Evolutionary conservation across 1,139 yeast species (phyloP).

Genomic region (Kurtzmaniella natalensis): DNA sequence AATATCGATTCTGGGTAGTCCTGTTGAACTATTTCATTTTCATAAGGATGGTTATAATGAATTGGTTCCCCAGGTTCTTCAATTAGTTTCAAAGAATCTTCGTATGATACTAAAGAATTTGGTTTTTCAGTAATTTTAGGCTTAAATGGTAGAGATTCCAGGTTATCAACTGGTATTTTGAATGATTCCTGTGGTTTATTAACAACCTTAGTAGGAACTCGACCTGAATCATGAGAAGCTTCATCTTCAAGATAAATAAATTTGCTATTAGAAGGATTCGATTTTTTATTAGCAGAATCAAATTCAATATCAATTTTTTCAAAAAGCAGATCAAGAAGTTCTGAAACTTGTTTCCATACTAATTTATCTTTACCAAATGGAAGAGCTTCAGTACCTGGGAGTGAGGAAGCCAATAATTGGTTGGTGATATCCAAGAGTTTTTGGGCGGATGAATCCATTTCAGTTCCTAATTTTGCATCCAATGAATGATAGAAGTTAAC

Average conservation of each 20-base stretch:
- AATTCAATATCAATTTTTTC: slow-evolving; percentile 68
- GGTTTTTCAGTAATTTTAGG: slow-evolving; percentile 75
- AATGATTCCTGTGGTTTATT: slow-evolving; percentile 74
- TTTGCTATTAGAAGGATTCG: slow-evolving; percentile 15
- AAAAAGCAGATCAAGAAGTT: slow-evolving; percentile 62
- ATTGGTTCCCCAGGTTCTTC: slow-evolving; percentile 41
- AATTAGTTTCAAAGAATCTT: slow-evolving; percentile 41
- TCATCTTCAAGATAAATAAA: slow-evolving; percentile 51
- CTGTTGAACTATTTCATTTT: slow-evolving; percentile 64
- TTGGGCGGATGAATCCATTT: slow-evolving; percentile 40
- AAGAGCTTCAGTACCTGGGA: slow-evolving; percentile 29
- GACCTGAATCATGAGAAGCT: slow-evolving; percentile 12
- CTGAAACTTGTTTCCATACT: slow-evolving; percentile 59
- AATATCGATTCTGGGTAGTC: slow-evolving; percentile 64
- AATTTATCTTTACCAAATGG: slow-evolving; percentile 36
- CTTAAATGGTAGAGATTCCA: slow-evolving; percentile 65
- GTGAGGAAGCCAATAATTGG: slow-evolving; percentile 39
- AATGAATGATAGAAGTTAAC: slow-evolving; percentile 67
- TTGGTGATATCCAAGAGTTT: slow-evolving; percentile 52
- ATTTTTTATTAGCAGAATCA: slow-evolving; percentile 30
- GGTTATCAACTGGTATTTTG: slow-evolving; percentile 57
- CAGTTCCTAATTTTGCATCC: slow-evolving; percentile 46
- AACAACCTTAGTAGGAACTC: slow-evolving; percentile 28
- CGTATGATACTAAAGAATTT: slow-evolving; percentile 53
- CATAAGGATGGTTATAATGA: slow-evolving; percentile 80